Evolutionary conservation across 2,329 filamentous ascomycete genomes (phyloP).

Genomic region (Aspergillus pseudotamarii): DNA sequence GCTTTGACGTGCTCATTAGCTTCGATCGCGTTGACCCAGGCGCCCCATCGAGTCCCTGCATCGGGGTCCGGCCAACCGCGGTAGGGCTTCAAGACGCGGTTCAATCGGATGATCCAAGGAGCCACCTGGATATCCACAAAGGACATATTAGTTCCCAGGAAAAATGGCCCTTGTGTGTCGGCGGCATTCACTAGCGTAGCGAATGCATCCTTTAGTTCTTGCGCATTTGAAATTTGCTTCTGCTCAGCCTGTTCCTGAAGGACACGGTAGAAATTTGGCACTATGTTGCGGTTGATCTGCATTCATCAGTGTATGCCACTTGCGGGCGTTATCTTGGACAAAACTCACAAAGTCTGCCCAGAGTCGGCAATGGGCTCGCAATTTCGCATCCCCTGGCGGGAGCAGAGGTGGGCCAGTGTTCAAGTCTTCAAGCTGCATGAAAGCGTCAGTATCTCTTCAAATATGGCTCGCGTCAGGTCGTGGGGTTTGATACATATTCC

Average conservation of each 20-base stretch:
- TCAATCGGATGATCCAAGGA: constrained; percentile 71
- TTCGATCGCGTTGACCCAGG: constrained; percentile 73
- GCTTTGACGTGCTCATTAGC: constrained; percentile 62
- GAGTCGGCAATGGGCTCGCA: constrained; percentile 72
- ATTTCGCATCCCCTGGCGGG: constrained; percentile 64
- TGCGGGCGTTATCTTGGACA: constrained; percentile 2
- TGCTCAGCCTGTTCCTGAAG: constrained; percentile 65
- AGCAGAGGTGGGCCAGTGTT: constrained; percentile 63
- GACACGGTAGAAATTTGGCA: constrained; percentile 75
- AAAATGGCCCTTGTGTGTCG: constrained; percentile 67
- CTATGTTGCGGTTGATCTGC: constrained; percentile 75
- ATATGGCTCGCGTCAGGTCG: constrained; percentile 5
- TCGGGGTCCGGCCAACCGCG: constrained; percentile 68
- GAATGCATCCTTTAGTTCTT: constrained; percentile 68
- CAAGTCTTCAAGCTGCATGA: constrained; percentile 71
- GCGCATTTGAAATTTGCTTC: constrained; percentile 61
- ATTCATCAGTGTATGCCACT: constrained; percentile 33
- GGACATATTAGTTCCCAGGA: constrained; percentile 59
- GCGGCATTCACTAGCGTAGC: constrained; percentile 61
- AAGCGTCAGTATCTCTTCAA: not conserved
- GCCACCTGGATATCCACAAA: constrained; percentile 77
- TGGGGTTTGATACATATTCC: constrained; percentile 69
- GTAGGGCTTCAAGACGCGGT: constrained; percentile 66
- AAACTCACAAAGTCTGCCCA: constrained; percentile 76
- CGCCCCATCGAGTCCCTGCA: constrained; percentile 65